Evolutionary conservation across 164 flowering plant genomes (phyloP).

Genomic region (Aristolochia fimbriata): DNA sequence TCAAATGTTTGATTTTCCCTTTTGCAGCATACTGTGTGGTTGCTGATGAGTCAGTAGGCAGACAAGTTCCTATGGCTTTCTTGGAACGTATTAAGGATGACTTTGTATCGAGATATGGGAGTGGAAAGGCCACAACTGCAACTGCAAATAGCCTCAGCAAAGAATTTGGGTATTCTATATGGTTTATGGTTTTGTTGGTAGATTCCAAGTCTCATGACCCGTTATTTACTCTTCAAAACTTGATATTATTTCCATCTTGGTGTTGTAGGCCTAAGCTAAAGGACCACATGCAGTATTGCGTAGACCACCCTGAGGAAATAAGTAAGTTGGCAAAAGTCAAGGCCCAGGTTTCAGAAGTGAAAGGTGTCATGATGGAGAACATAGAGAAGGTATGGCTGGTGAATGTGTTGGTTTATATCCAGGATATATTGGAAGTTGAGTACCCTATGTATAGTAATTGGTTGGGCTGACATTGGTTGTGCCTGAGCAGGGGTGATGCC

Average conservation of each 20-base stretch:
- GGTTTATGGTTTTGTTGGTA: not conserved
- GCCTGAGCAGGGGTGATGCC: too few species aligned
- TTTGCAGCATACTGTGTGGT: slow-evolving; percentile 19
- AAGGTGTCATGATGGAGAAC: slow-evolving; percentile 26
- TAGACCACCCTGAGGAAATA: slow-evolving; percentile 21
- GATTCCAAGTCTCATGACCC: not conserved
- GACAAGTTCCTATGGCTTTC: slow-evolving; percentile 18
- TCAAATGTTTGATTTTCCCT: not conserved
- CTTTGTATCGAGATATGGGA: slow-evolving; percentile 18
- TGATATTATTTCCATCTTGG: not conserved
- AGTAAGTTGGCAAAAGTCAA: slow-evolving; percentile 26
- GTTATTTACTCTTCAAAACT: not conserved
- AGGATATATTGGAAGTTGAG: too few species aligned
- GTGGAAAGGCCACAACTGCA: slow-evolving; percentile 20
- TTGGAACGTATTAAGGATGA: slow-evolving; percentile 24
- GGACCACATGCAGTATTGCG: slow-evolving; percentile 22
- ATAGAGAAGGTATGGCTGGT: slow-evolving; percentile 19
- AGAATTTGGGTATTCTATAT: slow-evolving; percentile 15
- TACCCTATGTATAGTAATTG: too few species aligned
- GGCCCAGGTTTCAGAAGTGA: slow-evolving; percentile 27
- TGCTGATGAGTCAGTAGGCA: slow-evolving; percentile 18
- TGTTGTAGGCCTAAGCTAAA: slow-evolving; percentile 15
- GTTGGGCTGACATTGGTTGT: too few species aligned
- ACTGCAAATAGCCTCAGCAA: slow-evolving; percentile 19
- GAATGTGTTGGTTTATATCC: too few species aligned